Percentiles rank a stretch among this genome's conserved stretches.
Conservation (phyloP, 2,329 filamentous ascomycete species). For the Chrysoporthe austroafricana region DNA sequence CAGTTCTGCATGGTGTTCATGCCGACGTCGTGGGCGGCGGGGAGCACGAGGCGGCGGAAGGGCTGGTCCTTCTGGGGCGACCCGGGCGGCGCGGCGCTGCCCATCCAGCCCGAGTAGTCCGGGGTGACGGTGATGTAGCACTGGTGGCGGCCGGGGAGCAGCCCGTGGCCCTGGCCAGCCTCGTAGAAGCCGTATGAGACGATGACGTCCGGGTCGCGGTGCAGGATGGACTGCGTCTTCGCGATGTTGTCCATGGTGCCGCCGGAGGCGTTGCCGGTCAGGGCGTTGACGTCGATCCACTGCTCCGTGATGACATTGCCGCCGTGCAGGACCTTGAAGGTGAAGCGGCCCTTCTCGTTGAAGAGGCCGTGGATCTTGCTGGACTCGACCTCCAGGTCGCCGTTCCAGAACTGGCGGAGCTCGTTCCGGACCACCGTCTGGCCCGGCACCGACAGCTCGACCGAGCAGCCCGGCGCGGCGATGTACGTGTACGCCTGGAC, state of each 20-base stretch:
- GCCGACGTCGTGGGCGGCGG: conserved; percentile 52
- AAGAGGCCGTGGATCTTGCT: conserved; percentile 45
- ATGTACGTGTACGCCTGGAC: conserved; percentile 45
- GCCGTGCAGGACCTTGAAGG: conserved; percentile 45
- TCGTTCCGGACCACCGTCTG: conserved; percentile 39
- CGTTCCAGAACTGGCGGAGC: conserved; percentile 40
- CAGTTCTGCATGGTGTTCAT: conserved; percentile 55
- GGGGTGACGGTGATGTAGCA: conserved; percentile 50
- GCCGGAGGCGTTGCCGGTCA: conserved; percentile 47
- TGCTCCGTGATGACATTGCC: conserved; percentile 46
- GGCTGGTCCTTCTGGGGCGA: conserved; percentile 44
- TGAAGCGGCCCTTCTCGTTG: conserved; percentile 49
- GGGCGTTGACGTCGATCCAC: conserved; percentile 50
- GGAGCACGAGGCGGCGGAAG: conserved; percentile 49
- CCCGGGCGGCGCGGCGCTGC: conserved; percentile 43
- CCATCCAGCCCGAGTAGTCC: conserved; percentile 50
- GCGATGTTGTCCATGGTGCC: conserved; percentile 44
- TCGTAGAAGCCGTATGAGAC: conserved; percentile 54
- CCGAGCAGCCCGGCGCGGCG: conserved; percentile 43
- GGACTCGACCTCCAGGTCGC: conserved; percentile 51
- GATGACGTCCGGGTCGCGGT: conserved; percentile 41
- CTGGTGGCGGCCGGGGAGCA: conserved; percentile 48
- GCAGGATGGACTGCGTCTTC: conserved; percentile 38
- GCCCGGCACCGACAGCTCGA: conserved; percentile 51
- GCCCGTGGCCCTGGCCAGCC: conserved; percentile 47